Percentiles rank a stretch among this genome's conserved stretches.
These are phyloP conservation scores for Capronia epimyces DNA, from an alignment of 2,329 filamentous ascomycete genomes.

Conservation along the genomic window DNA sequence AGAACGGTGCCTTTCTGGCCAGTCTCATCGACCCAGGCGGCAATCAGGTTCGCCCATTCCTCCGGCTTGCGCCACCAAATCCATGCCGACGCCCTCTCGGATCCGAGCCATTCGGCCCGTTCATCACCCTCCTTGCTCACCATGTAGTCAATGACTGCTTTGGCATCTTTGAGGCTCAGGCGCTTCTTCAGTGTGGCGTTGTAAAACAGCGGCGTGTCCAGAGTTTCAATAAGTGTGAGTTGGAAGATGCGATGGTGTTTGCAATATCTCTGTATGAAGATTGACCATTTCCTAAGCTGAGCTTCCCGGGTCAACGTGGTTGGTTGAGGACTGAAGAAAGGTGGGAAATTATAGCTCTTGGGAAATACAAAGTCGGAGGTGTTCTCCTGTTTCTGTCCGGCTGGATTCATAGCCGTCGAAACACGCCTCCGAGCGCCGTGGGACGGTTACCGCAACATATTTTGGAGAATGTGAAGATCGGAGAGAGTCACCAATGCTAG, in stretches of 20 bases:
- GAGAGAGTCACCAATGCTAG: too few relatives aligned
- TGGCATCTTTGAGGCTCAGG: conserved; percentile 50
- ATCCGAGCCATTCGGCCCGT: conserved; percentile 55
- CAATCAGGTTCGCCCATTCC: conserved; percentile 79
- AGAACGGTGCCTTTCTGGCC: conserved; percentile 83
- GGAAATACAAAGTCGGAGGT: conserved; percentile 38
- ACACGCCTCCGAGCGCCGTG: background rate
- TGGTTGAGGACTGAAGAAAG: conserved; percentile 48
- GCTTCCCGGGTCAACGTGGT: conserved; percentile 42
- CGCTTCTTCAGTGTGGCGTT: conserved; percentile 43
- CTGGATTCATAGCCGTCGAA: background rate
- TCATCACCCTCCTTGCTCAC: conserved; percentile 46
- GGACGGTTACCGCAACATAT: background rate
- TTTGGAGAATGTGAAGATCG: too few relatives aligned
- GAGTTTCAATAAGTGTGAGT: conserved; percentile 60
- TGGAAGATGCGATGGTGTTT: conserved; percentile 70
- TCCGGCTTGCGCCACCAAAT: conserved; percentile 69
- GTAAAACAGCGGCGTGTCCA: conserved; percentile 55
- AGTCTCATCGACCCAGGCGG: conserved; percentile 78
- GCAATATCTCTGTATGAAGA: conserved; percentile 78
- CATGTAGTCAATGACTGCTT: conserved; percentile 55
- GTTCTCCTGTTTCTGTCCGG: conserved; percentile 6
- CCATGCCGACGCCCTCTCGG: conserved; percentile 27
- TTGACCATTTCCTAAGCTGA: conserved; percentile 74
- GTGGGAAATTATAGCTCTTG: conserved; percentile 46